Evolutionary conservation across 2,329 filamentous ascomycete species (phyloP).

Genomic region (Trichoderma arundinaceum): DNA sequence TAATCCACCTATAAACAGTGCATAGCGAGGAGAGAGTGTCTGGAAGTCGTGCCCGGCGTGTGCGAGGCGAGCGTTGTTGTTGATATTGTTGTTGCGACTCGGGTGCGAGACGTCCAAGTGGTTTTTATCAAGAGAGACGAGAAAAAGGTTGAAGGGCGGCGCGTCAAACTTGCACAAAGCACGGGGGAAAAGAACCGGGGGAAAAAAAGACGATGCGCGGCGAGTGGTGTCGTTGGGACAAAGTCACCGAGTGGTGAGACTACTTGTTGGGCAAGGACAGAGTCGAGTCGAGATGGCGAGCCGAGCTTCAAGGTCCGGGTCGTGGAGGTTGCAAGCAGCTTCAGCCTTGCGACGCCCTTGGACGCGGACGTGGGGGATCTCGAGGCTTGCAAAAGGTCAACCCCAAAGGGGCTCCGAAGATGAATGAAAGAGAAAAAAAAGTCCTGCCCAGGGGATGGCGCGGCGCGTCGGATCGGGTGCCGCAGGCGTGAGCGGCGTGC

Average conservation of each 20-base stretch:
- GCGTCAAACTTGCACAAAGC: conserved; percentile 38
- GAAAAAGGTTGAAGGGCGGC: conserved; percentile 32
- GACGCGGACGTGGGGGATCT: conserved; percentile 35
- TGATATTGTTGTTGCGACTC: conserved; percentile 35
- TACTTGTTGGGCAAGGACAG: conserved; percentile 37
- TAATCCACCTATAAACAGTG: conserved; percentile 42
- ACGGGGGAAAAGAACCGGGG: not conserved
- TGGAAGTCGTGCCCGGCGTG: conserved; percentile 26
- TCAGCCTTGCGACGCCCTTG: conserved; percentile 31
- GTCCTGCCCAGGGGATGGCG: conserved; percentile 51
- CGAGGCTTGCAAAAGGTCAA: conserved; percentile 24
- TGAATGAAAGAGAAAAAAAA: conserved; percentile 42
- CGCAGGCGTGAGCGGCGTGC: conserved; percentile 52
- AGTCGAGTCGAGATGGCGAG: conserved; percentile 17
- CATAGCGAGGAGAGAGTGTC: conserved; percentile 47
- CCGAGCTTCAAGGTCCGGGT: not conserved
- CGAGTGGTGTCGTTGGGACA: conserved; percentile 33
- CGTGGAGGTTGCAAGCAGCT: conserved; percentile 16
- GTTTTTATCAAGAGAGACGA: not conserved
- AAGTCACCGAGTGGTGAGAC: conserved; percentile 39
- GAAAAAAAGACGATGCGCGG: conserved; percentile 32
- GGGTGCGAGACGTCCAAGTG: conserved; percentile 1
- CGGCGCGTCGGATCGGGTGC: conserved; percentile 51
- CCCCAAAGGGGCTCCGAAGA: conserved; percentile 30
- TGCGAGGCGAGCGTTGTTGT: conserved; percentile 38